Evolutionary conservation across 2,329 filamentous ascomycete genomes (phyloP).

Genomic region (Pyrenochaeta sp.): DNA sequence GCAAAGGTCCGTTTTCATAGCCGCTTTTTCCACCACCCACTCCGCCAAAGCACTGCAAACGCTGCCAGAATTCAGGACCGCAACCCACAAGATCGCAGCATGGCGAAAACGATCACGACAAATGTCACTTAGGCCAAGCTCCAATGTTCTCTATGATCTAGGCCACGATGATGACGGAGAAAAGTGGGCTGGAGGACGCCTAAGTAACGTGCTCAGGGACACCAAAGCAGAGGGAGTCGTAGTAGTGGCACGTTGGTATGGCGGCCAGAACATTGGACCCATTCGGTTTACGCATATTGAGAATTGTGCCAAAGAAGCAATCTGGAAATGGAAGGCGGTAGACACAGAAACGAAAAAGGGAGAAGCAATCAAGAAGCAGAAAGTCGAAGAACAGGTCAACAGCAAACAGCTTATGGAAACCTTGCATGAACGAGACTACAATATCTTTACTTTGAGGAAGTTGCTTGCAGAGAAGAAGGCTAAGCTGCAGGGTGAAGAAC

Average conservation of each 20-base stretch:
- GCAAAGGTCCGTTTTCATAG: constrained; percentile 61
- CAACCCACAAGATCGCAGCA: constrained; percentile 61
- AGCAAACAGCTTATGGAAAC: constrained; percentile 49
- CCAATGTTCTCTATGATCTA: constrained; percentile 51
- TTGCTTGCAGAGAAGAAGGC: constrained; percentile 56
- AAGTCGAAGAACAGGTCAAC: constrained; percentile 44
- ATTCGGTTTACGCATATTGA: constrained; percentile 64
- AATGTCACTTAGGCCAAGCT: constrained; percentile 51
- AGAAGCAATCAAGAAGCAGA: constrained; percentile 47
- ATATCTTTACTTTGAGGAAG: constrained; percentile 56
- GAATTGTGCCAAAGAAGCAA: constrained; percentile 57
- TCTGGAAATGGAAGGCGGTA: constrained; percentile 53
- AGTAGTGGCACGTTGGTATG: constrained; percentile 65
- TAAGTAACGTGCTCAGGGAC: constrained; percentile 58
- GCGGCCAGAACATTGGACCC: constrained; percentile 62
- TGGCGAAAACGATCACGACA: constrained; percentile 60
- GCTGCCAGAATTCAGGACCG: constrained; percentile 54
- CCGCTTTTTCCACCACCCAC: constrained; percentile 58
- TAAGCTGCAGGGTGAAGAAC: constrained; percentile 36
- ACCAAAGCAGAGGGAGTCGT: constrained; percentile 56
- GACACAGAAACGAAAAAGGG: constrained; percentile 42
- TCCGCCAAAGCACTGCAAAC: constrained; percentile 53
- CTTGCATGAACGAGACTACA: constrained; percentile 55
- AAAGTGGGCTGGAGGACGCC: constrained; percentile 58
- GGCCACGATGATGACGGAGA: constrained; percentile 65